Evolutionary conservation across 2,329 filamentous ascomycete genomes (phyloP).

Genomic region (Aschersonia sp.): DNA sequence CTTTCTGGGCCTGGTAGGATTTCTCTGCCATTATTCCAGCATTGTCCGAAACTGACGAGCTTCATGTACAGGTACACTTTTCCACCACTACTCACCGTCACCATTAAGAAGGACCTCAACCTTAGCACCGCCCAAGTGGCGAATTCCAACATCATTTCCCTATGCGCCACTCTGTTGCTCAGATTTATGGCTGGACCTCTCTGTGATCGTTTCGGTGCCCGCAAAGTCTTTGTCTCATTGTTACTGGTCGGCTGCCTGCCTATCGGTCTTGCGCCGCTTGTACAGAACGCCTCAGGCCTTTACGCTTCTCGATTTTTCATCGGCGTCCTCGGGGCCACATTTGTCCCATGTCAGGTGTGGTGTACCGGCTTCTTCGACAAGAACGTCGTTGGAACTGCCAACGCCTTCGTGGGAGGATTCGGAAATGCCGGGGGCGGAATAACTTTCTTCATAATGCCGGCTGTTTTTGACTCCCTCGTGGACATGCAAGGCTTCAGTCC

Average conservation of each 20-base stretch:
- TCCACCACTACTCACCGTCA: conserved; percentile 62
- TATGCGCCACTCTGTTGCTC: conserved; percentile 55
- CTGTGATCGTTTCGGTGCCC: conserved; percentile 76
- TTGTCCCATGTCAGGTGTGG: conserved; percentile 85
- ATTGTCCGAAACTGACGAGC: background rate
- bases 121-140: conserved; percentile 58
- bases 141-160: conserved; percentile 82
- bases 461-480: conserved; percentile 67
- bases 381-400: conserved; percentile 79
- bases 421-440: conserved; percentile 83
- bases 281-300: conserved; percentile 47
- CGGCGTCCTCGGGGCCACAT: conserved; percentile 62
- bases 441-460: conserved; percentile 89
- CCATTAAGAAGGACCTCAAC: conserved; percentile 65
- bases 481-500: conserved; percentile 39
- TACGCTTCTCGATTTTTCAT: conserved; percentile 66
- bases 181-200: conserved; percentile 65
- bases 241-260: conserved; percentile 70
- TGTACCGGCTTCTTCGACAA: conserved; percentile 88
- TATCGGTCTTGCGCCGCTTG: conserved; percentile 66
- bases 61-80: conserved; percentile 52
- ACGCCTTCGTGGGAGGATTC: conserved; percentile 70
- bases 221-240: conserved; percentile 62
- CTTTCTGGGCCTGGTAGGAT: conserved; percentile 65
- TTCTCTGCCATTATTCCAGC: too few relatives aligned